Base-by-base conservation (phyloP, 2,329 filamentous ascomycete genomes). In the Tolypocladium sp. region DNA sequence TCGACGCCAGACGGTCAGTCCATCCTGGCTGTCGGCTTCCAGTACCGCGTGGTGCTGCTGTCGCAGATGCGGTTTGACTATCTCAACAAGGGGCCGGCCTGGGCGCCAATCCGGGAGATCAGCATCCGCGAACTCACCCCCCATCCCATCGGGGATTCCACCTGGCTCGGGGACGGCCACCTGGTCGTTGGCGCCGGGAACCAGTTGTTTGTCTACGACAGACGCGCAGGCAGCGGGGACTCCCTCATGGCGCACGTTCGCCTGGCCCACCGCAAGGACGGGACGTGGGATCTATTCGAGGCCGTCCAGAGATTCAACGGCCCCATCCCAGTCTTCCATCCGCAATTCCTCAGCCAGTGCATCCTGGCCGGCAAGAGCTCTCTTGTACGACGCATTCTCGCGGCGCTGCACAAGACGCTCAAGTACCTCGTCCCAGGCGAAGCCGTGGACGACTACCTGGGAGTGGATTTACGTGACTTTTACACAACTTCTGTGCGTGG, bases 41-140 rank as follows among this genome's bases (percentile, higher is more conserved):
- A 88, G n/a, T 90, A 92, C 63, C 85, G 89, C 59, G 88, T 97
- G 6, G 75, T 95, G 37, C 79, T 97, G 2, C 82, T 96, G 33
- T 88, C 89, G 7, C 92, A 97, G 69, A 86, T 96, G 76, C 88
- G 92, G 15, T 97, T 94, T 68, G 91, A 96, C 72, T 96, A 96
- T 69, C 79, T 96, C 22, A 91, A 92, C 67, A 88, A 90, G 61
- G 89, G 89, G 1, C 90, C 91, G n/a, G 91, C 92, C 0, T 97
- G 92, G 92, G 89, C 90, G 1, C 81, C 89, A 30, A 88, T 97
- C 60, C 82, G 90, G 53, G 89, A 96, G 69, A 90, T 97, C 59
- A 86, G 82, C 66, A 92, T 92, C 60, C 82, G 88, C 62, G 87
- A 92, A 60, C 78, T 92, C 42, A 96, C 92, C 15, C 90, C 92